Percentiles rank a stretch among this genome's conserved stretches.
Evolutionary conservation across 2,329 filamentous ascomycete genomes (phyloP).

Genomic region (Nemania sp.): DNA sequence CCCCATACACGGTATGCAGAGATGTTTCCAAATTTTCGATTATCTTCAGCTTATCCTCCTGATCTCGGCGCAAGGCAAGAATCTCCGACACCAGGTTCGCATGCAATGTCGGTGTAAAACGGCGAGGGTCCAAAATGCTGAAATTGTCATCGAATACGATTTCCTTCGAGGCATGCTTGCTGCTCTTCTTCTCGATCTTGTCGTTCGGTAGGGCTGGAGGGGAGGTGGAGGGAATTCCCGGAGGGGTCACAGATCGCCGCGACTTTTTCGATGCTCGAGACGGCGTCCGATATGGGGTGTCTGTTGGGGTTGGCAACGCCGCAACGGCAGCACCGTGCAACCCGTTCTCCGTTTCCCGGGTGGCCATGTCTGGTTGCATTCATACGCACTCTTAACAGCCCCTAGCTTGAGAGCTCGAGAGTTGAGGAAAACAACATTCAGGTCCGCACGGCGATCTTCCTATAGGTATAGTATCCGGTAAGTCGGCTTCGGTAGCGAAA

Average conservation of each 20-base stretch:
- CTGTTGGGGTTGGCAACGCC: conserved; percentile 70
- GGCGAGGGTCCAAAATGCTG: conserved; percentile 79
- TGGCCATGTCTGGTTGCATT: conserved; percentile 49
- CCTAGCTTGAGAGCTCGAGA: conserved; percentile 25
- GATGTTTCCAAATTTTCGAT: conserved; percentile 83
- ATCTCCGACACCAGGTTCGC: conserved; percentile 96
- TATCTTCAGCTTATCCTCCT: conserved; percentile 84
- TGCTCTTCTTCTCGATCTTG: conserved; percentile 50
- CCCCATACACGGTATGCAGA: conserved; percentile 71
- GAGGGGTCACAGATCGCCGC: conserved; percentile 69
- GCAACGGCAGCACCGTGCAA: conserved; percentile 59
- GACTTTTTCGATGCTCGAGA: conserved; percentile 67
- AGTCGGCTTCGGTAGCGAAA: background rate
- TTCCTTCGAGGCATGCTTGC: conserved; percentile 63
- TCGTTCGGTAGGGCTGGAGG: conserved; percentile 51
- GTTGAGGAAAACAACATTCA: conserved; percentile 22
- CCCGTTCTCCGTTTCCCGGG: conserved; percentile 68
- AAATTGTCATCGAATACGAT: conserved; percentile 69
- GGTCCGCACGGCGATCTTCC: conserved; percentile 12
- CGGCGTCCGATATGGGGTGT: conserved; percentile 73
- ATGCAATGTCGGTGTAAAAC: conserved; percentile 94
- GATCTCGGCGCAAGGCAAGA: conserved; percentile 79
- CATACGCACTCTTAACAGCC: background rate
- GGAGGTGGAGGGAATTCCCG: conserved; percentile 63
- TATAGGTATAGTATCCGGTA: conserved; percentile 1